These are phyloP conservation scores for Thalassia testudinum DNA, from an alignment of 116 monocot genomes.

Conservation along the genomic window DNA sequence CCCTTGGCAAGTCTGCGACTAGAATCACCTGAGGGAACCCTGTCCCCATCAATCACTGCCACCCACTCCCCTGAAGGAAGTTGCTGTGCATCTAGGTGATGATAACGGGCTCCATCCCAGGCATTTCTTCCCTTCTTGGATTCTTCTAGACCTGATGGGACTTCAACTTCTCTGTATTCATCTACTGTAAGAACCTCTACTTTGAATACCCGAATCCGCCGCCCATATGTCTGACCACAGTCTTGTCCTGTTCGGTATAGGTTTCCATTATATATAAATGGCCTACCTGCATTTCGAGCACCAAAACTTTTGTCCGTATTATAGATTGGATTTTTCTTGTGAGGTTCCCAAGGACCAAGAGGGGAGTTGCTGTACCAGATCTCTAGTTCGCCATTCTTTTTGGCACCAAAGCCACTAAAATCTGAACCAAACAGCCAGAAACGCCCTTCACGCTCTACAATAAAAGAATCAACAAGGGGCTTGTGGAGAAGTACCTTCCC, in stretches of 20 bases:
- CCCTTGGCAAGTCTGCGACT: constrained; percentile 32
- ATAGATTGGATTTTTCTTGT: constrained; percentile 52
- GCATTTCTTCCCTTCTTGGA: constrained; percentile 52
- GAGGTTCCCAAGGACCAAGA: constrained; percentile 65
- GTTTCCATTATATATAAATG: constrained; percentile 53
- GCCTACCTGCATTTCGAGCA: constrained; percentile 81
- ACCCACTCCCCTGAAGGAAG: constrained; percentile 60
- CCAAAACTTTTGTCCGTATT: constrained; percentile 47
- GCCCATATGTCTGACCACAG: constrained; percentile 62
- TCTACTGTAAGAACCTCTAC: constrained; percentile 44
- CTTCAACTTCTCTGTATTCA: constrained; percentile 56
- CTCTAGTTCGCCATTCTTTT: constrained; percentile 67
- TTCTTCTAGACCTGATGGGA: constrained; percentile 45
- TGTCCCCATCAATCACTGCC: constrained; percentile 78
- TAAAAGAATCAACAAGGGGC: constrained; percentile 76
- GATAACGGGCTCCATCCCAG: constrained; percentile 80
- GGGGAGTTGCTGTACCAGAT: constrained; percentile 80
- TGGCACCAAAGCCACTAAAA: constrained; percentile 42
- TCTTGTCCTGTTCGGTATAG: constrained; percentile 74
- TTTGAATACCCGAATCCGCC: constrained; percentile 43
- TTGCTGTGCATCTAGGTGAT: constrained; percentile 77
- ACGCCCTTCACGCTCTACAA: constrained; percentile 26
- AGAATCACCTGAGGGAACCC: constrained; percentile 69
- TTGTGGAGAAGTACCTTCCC: constrained; percentile 68
- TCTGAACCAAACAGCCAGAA: constrained; percentile 91